These are phyloP conservation scores for Penicillium dipodomyicola DNA, from an alignment of 495 filamentous ascomycete genomes.

Conservation along the genomic window DNA sequence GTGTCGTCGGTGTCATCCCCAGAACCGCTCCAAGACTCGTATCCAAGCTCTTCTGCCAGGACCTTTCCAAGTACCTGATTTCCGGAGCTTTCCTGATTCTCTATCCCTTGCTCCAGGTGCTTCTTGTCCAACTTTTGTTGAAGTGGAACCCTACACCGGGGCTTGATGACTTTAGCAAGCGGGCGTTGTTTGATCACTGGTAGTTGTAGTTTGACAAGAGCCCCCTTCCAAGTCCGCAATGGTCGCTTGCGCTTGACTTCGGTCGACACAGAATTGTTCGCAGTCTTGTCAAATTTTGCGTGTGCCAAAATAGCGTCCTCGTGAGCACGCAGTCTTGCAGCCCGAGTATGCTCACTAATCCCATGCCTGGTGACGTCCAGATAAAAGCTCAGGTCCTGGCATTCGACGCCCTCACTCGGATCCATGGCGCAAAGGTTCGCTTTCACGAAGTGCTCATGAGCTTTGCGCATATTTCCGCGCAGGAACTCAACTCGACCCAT, in stretches of 20 bases:
- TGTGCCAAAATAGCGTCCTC: neutral
- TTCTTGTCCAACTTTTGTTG: neutral
- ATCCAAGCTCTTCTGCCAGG: conserved; percentile 4
- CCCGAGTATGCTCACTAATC: neutral
- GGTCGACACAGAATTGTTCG: neutral
- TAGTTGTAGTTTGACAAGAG: neutral
- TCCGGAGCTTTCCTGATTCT: neutral
- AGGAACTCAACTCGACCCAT: conserved; percentile 18
- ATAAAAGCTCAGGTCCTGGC: neutral
- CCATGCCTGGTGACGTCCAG: conserved; percentile 3
- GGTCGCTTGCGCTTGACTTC: conserved; percentile 1
- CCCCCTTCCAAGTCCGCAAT: neutral
- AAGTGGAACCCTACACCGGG: neutral
- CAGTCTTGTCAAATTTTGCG: neutral
- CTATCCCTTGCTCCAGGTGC: neutral
- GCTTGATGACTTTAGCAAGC: neutral
- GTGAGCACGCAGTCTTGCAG: neutral
- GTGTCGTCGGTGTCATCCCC: neutral
- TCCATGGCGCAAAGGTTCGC: conserved; percentile 7
- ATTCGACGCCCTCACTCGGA: neutral
- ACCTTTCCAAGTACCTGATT: neutral
- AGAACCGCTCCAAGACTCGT: neutral
- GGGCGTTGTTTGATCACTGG: neutral
- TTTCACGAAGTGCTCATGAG: conserved; percentile 13
- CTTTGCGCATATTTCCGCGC: conserved; percentile 7